Evolutionary conservation across 805 yeast genomes (phyloP).

Genomic region (Ogataea nonfermentans): DNA sequence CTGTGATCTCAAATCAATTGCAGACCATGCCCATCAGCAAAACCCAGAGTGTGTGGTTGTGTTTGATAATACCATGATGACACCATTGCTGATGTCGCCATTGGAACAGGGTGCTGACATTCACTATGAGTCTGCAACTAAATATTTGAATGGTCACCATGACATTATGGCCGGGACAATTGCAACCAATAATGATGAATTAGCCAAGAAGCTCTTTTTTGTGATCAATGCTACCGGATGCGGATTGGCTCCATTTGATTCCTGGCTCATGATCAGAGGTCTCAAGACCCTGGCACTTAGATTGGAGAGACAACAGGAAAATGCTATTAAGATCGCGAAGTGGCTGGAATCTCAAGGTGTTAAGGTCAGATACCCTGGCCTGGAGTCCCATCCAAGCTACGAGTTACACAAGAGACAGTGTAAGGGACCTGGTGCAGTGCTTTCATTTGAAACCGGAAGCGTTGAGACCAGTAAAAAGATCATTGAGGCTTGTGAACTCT

Average conservation of each 20-base stretch:
- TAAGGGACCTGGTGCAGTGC: constrained; percentile 85
- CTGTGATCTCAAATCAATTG: constrained; percentile 69
- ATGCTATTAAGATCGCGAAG: constrained; percentile 71
- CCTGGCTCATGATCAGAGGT: constrained; percentile 86
- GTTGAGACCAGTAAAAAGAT: constrained; percentile 63
- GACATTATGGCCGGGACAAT: constrained; percentile 95
- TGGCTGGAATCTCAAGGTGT: constrained; percentile 68
- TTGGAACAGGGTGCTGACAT: constrained; percentile 85
- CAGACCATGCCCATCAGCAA: constrained; percentile 61
- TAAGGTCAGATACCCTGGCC: constrained; percentile 83
- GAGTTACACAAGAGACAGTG: constrained; percentile 75
- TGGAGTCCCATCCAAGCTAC: constrained; percentile 76
- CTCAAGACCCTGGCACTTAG: constrained; percentile 84
- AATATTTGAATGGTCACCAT: constrained; percentile 91
- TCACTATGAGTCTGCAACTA: constrained; percentile 92
- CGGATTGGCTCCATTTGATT: constrained; percentile 90
- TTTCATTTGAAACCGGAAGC: constrained; percentile 84
- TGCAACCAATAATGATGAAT: constrained; percentile 60
- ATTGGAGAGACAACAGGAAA: constrained; percentile 82
- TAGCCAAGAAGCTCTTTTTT: constrained; percentile 69
- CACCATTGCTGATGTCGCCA: constrained; percentile 84
- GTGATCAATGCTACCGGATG: constrained; percentile 89
- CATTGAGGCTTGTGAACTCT: constrained; percentile 72
- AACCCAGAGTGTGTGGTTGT: constrained; percentile 72
- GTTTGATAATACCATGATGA: constrained; percentile 96